These are phyloP conservation scores for Coffea humblotiana DNA, from an alignment of 305 asterid genomes.

Conservation along the genomic window DNA sequence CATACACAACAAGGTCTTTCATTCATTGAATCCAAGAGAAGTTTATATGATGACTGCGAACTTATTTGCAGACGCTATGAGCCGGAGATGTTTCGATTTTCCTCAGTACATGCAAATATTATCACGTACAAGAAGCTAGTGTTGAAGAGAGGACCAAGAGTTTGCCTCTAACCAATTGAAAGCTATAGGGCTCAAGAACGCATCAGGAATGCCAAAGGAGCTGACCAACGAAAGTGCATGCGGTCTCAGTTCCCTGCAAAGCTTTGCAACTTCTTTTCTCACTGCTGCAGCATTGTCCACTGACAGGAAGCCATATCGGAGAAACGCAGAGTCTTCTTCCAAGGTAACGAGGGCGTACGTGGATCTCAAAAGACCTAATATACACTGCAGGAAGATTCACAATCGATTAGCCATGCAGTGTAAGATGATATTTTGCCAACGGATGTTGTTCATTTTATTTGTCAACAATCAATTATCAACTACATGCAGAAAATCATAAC, in stretches of 20 bases:
- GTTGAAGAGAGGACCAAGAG: conserved; percentile 51
- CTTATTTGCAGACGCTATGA: conserved; percentile 5
- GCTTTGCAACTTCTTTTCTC: conserved; percentile 69
- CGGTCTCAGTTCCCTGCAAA: conserved; percentile 79
- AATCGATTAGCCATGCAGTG: background rate
- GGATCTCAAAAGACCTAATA: conserved; percentile 68
- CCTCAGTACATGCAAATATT: background rate
- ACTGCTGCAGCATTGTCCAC: conserved; percentile 62
- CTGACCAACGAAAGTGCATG: conserved; percentile 79
- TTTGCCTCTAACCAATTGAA: conserved; percentile 91
- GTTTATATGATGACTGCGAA: background rate
- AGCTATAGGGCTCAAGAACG: conserved; percentile 87
- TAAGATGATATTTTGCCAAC: background rate
- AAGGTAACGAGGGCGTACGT: conserved; percentile 55
- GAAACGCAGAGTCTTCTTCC: conserved; percentile 91
- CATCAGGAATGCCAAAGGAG: conserved; percentile 89
- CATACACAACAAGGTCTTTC: background rate
- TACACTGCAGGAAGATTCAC: conserved; percentile 44
- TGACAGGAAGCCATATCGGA: conserved; percentile 77
- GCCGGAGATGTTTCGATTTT: background rate
- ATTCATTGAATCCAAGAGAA: background rate
- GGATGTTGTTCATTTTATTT: background rate
- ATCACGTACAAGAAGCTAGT: conserved; percentile 10
- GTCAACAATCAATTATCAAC: background rate
- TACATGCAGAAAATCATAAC: background rate